A percentile compares a stretch with the other conserved stretches of the same genome.
Evolutionary conservation across 768 basidiomycete species (phyloP).

Genomic region (Psilocybe sp.): DNA sequence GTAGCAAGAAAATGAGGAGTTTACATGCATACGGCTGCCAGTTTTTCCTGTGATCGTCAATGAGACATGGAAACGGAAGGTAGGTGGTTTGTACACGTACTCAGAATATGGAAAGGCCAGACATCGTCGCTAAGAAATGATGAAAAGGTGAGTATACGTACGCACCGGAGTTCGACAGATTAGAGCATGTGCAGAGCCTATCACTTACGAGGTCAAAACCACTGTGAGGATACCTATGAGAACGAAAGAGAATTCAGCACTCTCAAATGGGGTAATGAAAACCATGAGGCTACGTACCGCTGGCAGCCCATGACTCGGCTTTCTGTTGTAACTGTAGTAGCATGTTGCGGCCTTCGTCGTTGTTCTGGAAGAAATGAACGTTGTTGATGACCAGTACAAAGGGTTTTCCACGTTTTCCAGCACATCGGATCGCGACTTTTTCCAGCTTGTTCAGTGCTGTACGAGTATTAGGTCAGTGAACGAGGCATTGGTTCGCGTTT

Average conservation of each 20-base stretch:
- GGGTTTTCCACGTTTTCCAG: constrained; percentile 57
- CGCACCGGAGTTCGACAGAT: constrained; percentile 2
- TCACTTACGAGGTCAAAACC: constrained; percentile 69
- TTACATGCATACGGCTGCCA: constrained; percentile 72
- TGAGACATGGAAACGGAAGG: constrained; percentile 8
- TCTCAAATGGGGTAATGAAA: no score
- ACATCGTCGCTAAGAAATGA: constrained; percentile 68
- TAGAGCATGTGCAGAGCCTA: no score
- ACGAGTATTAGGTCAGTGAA: neutral
- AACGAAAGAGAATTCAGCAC: neutral
- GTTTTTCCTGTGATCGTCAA: constrained; percentile 48
- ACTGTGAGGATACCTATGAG: constrained; percentile 66
- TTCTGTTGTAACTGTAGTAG: constrained; percentile 85
- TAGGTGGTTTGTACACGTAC: constrained; percentile 33
- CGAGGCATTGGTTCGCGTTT: constrained; percentile 1
- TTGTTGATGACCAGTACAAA: constrained; percentile 84
- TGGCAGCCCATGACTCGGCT: constrained; percentile 83
- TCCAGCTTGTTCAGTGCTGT: constrained; percentile 78
- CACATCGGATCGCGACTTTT: constrained; percentile 74
- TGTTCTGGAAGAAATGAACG: constrained; percentile 69
- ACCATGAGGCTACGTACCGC: constrained; percentile 56
- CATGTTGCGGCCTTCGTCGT: constrained; percentile 73
- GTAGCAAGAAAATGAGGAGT: neutral
- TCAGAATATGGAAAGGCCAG: constrained; percentile 72
- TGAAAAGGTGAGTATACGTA: constrained; percentile 7